Percentiles rank a stretch among this genome's conserved stretches.
Conservation (phyloP, 805 yeast genomes). For the Saccharomyces cerevisiae region DNA sequence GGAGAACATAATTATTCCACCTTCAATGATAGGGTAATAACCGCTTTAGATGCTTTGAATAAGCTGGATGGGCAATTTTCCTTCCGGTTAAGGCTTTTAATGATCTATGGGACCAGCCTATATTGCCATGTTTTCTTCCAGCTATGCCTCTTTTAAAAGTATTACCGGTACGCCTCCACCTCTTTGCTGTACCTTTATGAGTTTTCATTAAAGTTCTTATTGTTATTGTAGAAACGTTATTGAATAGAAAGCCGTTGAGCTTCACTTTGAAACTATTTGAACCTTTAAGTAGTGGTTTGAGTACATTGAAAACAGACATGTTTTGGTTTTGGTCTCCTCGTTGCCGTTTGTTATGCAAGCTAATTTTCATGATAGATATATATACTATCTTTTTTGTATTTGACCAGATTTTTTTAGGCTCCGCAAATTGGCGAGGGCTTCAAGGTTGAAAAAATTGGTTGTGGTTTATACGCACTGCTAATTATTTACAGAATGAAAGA, state of each 20-base stretch:
- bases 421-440: not conserved
- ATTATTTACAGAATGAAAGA: not conserved
- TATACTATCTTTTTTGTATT: not conserved
- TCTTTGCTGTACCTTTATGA: conserved; percentile 78
- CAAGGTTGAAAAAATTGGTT: not conserved
- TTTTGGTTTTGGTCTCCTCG: not conserved
- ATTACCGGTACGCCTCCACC: conserved; percentile 71
- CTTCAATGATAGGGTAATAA: conserved; percentile 38
- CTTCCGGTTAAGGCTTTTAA: conserved; percentile 54
- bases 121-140: conserved; percentile 89
- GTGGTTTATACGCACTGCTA: not conserved
- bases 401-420: not conserved
- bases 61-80: conserved; percentile 46
- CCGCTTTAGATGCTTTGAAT: conserved; percentile 50
- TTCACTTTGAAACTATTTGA: not conserved
- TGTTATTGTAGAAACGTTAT: conserved; percentile 10
- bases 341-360: not conserved
- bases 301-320: not conserved
- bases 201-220: conserved; percentile 51
- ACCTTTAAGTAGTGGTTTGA: not conserved
- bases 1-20: not conserved
- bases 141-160: conserved; percentile 66
- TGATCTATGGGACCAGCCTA: conserved; percentile 67
- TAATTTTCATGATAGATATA: not conserved
- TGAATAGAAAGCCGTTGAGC: conserved; percentile 2